phyloP scores from a whole-genome alignment of 116 monocot species.

The Zostera marina region DNA sequence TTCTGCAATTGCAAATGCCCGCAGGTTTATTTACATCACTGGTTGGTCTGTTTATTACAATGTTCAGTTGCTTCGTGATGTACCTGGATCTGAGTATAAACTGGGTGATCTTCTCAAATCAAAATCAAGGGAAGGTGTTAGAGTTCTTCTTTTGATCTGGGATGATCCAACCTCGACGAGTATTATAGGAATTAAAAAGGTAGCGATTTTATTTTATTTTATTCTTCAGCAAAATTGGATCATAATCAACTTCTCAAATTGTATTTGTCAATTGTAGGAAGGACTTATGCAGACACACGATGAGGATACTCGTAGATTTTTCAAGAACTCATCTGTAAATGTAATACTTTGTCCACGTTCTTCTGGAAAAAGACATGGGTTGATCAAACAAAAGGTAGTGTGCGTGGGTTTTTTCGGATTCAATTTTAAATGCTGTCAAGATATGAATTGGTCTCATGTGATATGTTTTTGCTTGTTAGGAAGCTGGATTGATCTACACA shows the following conservation, averaged over 20 bases:
- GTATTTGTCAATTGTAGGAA: constrained; percentile 18
- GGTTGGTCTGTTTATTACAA: constrained; percentile 93
- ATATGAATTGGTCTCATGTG: neutral
- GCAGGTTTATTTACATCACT: constrained; percentile 59
- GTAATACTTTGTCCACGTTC: constrained; percentile 86
- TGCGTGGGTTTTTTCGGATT: neutral
- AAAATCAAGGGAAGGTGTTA: constrained; percentile 81
- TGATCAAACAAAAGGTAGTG: constrained; percentile 58
- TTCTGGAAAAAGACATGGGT: constrained; percentile 64
- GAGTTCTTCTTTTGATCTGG: constrained; percentile 89
- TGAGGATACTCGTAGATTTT: constrained; percentile 85
- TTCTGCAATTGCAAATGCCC: constrained; percentile 48
- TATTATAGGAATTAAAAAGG: constrained; percentile 51
- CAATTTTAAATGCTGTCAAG: neutral
- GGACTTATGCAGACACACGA: constrained; percentile 79
- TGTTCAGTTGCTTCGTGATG: constrained; percentile 46
- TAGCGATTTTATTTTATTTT: constrained; percentile 7
- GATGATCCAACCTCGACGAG: constrained; percentile 91
- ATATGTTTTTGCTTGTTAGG: constrained; percentile 18
- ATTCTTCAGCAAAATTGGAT: neutral
- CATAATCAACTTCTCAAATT: neutral
- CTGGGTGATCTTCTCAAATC: constrained; percentile 65
- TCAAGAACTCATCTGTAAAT: constrained; percentile 82
- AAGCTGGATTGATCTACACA: constrained; percentile 70
- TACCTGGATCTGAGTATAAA: constrained; percentile 7